Evolutionary conservation across 441 rosid species (phyloP), one percentile per base, ranked within the genome.

Genomic region (Populus hybrid): DNA sequence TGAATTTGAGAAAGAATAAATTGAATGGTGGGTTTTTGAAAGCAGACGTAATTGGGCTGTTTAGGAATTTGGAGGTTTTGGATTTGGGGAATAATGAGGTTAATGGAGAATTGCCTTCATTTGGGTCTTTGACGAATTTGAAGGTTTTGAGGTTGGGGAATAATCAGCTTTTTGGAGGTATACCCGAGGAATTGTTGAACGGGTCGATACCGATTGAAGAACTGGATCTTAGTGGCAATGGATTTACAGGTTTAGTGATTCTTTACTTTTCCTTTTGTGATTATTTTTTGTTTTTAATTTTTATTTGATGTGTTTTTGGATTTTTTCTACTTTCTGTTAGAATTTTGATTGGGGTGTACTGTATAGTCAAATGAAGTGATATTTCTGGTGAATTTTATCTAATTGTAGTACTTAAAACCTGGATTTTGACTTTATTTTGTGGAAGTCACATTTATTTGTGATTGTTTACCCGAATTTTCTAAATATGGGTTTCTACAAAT

Each of bases 221-320:
- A 83, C 71, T 95, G 90, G 98, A 95, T 93, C 98, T 95, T 79
- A 89, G 98, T 75, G 83, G 84, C 85, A 95, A 93, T 81, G 94
- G 90, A 73, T 93, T 95, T 78, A 93, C 96, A 79, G 99, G 99
- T 92, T 21, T 84, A 80, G 14, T 73, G 63, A 26, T 69, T 32
- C 64, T 83, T 64, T 70, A 75, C 28, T 83, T 73, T 73, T 53
- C 23, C 14, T 21, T 70, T 36, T 70, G 69, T 16, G 38, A 7
- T 67, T 23, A 12, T 75, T 9, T 1, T 50, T 57, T 8, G 34
- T 10, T 10, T 28, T 73, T 53, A n/a, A 16, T 42, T n/a, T 14
- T 68, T 73, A 34, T n/a, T 71, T 8, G 21, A 12, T n/a, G 20
- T 59, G 46, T 16, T 18, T 32, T 6, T 50, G 3, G 32, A 46